Base-by-base conservation (phyloP, 2,329 filamentous ascomycete genomes). In the Xylaria sp. region DNA sequence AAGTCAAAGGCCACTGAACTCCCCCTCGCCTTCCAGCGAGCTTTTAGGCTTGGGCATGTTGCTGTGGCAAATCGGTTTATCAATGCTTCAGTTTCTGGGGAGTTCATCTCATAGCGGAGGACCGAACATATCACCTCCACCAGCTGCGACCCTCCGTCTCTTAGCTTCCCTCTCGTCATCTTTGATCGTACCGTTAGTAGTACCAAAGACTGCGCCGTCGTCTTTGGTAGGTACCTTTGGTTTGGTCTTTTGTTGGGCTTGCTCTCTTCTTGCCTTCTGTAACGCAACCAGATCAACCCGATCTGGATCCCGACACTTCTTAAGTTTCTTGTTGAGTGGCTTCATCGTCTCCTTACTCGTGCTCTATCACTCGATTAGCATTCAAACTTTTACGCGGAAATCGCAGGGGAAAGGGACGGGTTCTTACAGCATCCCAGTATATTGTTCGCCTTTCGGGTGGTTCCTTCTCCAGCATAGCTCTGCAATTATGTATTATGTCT, bases 231-330 rank as follows among this genome's bases (percentile, higher is more conserved):
- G 33, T 57, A 72, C 62, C 63, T 82, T 77, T 20, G 80, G 72
- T 12, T 79, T 83, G 46, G 82, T 82, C 62, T 80, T 82, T 54
- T 82, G 80, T 52, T 76, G 69, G 0, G 80, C 81, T 68, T 85
- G 82, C 74, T 90, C 87, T 57, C 88, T 88, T 74, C 90, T 86
- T 23, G 89, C 88, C 71, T 86, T 86, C 75, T 92, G 90, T 60
- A 92, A 81, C 57, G 89, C 89, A 20, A 94, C 89, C 3, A 94
- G 80, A 78, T 94, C 91, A 52, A 87, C 88, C 65, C 92, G 89
- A 73, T 93, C 90, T 0, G 92, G 92, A 75, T 95, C 92, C 66
- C 90, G 85, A 74, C 92, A 94, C 74, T 86, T 88, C 69, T 88
- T 89, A n/a, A 94, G 83, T 78, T 93, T 94, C 80, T 86, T 89